phyloP scores from a whole-genome alignment of 225 moss, liverwort and hornwort species.

The Bryoerythrophyllum caledonicum region DNA sequence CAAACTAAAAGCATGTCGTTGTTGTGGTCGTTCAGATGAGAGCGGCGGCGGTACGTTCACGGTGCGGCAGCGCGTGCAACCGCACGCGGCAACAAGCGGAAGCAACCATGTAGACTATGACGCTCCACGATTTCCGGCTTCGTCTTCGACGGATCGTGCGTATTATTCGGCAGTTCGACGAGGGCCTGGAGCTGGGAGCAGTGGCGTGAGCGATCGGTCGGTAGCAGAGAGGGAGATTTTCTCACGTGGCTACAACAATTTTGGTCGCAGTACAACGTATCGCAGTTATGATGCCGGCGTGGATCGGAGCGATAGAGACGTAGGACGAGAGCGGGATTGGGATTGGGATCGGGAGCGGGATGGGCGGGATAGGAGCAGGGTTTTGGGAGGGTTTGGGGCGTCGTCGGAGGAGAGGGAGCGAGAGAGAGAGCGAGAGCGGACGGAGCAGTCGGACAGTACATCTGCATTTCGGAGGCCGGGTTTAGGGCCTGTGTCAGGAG shows the following conservation, averaged over 20 bases:
- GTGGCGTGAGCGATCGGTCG: slow-evolving; percentile 58
- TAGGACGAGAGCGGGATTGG: slow-evolving; percentile 88
- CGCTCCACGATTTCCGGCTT: slow-evolving; percentile 74
- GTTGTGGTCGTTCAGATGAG: slow-evolving; percentile 65
- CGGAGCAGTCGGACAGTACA: slow-evolving; percentile 52
- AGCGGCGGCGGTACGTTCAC: slow-evolving; percentile 60
- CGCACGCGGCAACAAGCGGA: slow-evolving; percentile 64
- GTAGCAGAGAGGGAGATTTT: slow-evolving; percentile 53
- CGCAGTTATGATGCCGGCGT: slow-evolving; percentile 74
- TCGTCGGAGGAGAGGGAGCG: slow-evolving; percentile 82
- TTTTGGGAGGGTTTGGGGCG: slow-evolving; percentile 82
- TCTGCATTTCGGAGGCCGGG: slow-evolving; percentile 77
- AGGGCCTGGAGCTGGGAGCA: slow-evolving; percentile 49
- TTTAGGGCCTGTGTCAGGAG: slow-evolving; percentile 46
- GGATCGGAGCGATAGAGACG: slow-evolving; percentile 81
- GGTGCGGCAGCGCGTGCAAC: slow-evolving; percentile 69
- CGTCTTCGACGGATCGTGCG: slow-evolving; percentile 58
- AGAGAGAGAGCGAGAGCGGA: slow-evolving; percentile 82
- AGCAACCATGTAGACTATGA: slow-evolving; percentile 84
- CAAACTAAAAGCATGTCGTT: slow-evolving; percentile 1
- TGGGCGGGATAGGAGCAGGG: slow-evolving; percentile 82
- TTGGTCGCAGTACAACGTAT: slow-evolving; percentile 84
- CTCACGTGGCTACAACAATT: slow-evolving; percentile 80
- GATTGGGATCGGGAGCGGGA: slow-evolving; percentile 82
- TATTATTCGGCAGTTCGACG: slow-evolving; percentile 60